Evolutionary conservation across 441 rosid species (phyloP).

Genomic region (Eutrema salsugineum): DNA sequence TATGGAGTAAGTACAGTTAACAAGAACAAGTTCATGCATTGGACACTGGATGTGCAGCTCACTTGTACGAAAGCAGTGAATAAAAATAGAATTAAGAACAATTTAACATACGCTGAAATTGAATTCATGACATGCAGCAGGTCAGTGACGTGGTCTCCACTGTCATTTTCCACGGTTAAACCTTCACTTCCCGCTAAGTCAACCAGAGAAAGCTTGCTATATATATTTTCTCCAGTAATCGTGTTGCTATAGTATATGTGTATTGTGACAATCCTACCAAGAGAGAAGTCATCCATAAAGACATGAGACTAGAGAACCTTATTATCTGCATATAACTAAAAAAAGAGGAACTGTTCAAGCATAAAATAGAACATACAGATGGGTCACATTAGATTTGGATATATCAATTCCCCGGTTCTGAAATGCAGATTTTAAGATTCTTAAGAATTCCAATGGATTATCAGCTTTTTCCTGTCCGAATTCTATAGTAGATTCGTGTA

Average conservation of each 20-base stretch:
- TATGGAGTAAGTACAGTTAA: constrained; percentile 18
- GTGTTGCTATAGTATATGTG: constrained; percentile 74
- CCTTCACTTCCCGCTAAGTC: constrained; percentile 95
- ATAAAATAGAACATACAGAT: constrained; percentile 55
- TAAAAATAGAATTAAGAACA: constrained; percentile 1
- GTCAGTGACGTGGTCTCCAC: constrained; percentile 88
- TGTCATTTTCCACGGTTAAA: constrained; percentile 66
- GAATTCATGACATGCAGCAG: constrained; percentile 91
- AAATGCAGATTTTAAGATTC: constrained; percentile 62
- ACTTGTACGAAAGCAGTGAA: not conserved
- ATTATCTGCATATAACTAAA: not conserved
- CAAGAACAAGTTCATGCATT: not conserved
- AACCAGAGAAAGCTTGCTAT: constrained; percentile 90
- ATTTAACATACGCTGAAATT: constrained; percentile 77
- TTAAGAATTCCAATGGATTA: constrained; percentile 75
- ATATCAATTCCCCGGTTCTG: constrained; percentile 58
- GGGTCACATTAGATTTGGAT: constrained; percentile 68
- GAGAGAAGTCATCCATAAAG: constrained; percentile 26
- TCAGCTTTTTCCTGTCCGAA: constrained; percentile 65
- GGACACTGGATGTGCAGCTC: not conserved
- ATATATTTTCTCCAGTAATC: constrained; percentile 71
- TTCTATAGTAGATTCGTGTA: constrained; percentile 50
- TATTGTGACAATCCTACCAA: constrained; percentile 65
- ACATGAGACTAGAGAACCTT: constrained; percentile 16
- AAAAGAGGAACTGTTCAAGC: not conserved